Base-by-base conservation (phyloP, 495 filamentous ascomycete genomes). In the Penicillium verhagenii region DNA sequence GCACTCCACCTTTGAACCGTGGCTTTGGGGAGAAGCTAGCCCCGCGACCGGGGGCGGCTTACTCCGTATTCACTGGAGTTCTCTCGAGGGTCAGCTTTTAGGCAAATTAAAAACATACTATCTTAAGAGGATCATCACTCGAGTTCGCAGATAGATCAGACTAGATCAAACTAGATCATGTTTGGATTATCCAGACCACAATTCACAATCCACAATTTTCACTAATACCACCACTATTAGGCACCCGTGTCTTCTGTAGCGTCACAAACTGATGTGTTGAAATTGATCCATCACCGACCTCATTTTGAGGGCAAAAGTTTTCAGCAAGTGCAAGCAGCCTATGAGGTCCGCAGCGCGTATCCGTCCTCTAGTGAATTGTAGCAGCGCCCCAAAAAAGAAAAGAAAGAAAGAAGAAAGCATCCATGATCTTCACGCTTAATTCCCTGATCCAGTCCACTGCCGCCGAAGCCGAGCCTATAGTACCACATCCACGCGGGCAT, bases 1-100 rank as follows among this genome's bases (percentile, higher is more conserved):
- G 47, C 25, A 39, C 26, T 37, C 28, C 44, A 48, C 47, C 28
- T 7, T 16, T 20, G 28, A 37, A 40, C 54, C 39, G 43, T 48
- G 52, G 38, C 21, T 28, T 39, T 24, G 44, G 37, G 47, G 20
- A 13, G 1, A 19, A 10, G 0, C 35, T 40, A 11, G 33, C 11
- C 20, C 9, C 29, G 49, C 35, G 35, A 47, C 45, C 18, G 6
- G 39, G 19, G 31, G 8, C 18, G n/a, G n/a, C n/a, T n/a, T n/a
- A n/a, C n/a, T n/a, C n/a, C n/a, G n/a, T n/a, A n/a, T n/a, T n/a
- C n/a, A n/a, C n/a, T n/a, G n/a, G n/a, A n/a, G n/a, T n/a, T 42
- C 18, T 10, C 39, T 23, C 21, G 21, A 19, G n/a, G 39, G 18
- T 42, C 7, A 21, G 46, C 4, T 10, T 48, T 48, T 33, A 18